Base-by-base conservation (phyloP, 768 basidiomycete genomes). In the Hysterangium stoloniferum region DNA sequence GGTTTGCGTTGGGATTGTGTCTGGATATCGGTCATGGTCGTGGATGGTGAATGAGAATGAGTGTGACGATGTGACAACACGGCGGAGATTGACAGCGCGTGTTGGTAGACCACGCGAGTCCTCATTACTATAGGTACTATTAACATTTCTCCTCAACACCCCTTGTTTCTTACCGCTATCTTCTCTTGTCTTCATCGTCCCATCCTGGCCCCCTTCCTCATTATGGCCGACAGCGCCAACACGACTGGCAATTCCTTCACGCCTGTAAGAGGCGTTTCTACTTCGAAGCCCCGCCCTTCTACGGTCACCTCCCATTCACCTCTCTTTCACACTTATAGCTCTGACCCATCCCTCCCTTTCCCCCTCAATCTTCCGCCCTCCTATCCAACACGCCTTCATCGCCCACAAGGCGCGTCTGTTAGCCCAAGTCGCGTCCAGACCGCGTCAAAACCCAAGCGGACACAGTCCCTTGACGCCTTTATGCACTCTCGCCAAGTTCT, bases 301-400 rank as follows among this genome's bases (percentile, higher is more conserved):
- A 50, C 33, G 17, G 44, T 38, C 29, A 24, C 45, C 54, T 12
- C 50, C 31, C 44, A 3, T 29, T 35, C 55, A 53, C 44, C 33
- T 17, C 28, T 47, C 35, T 17, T 33, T 49, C 53, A 38, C 22
- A n/a, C 1, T 20, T 34, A 31, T 19, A 29, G 31, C 29, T 25
- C 40, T 35, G 48, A 53, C 44, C 37, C 35, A 29, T 53, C 52
- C 3, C 52, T 53, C 34, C 52, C 52, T 2, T 41, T 47, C 31
- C 52, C 48, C 33, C 52, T 53, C 33, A 49, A 49, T 44, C 31
- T 51, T 34, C 50, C 44, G 13, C 43, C 32, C 15, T 52, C 49
- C 15, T 51, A 51, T 31, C 48, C 35, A 34, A 48, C 22, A 22
- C 44, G 17, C 53, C 32, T 28, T 53, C 52, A 45, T 45, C 33